Conservation (phyloP, 805 yeast species). For the Saturnispora dispora region DNA sequence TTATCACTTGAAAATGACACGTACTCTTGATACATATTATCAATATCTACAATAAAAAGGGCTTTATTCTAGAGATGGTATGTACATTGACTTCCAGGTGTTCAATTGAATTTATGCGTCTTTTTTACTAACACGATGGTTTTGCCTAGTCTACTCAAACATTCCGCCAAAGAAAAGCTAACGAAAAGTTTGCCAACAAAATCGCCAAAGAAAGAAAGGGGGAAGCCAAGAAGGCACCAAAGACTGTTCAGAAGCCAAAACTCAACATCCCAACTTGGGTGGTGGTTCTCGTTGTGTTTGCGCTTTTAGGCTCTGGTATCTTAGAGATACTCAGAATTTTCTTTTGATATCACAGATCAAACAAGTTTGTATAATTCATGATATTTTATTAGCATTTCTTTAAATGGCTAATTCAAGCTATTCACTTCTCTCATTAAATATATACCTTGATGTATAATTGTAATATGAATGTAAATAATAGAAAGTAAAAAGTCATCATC, state of each 20-base stretch:
- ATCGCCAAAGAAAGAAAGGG: slow-evolving; percentile 38
- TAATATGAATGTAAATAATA: background rate
- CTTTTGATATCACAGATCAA: slow-evolving; percentile 30
- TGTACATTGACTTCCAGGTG: background rate
- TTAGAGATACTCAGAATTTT: slow-evolving; percentile 55
- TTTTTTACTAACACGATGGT: background rate
- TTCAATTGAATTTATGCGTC: background rate
- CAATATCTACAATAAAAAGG: background rate
- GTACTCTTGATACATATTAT: background rate
- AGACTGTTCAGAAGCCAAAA: background rate
- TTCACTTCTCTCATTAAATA: background rate
- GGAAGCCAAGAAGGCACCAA: slow-evolving; percentile 9
- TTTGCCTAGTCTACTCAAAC: slow-evolving; percentile 60
- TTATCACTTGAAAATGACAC: background rate
- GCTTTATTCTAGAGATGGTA: background rate
- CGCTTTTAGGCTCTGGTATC: slow-evolving; percentile 75
- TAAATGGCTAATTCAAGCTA: background rate
- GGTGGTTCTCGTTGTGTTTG: slow-evolving; percentile 42
- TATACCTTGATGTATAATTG: background rate
- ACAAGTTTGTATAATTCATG: background rate
- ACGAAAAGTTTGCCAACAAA: slow-evolving; percentile 67
- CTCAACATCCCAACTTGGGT: slow-evolving; percentile 49
- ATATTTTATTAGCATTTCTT: background rate
- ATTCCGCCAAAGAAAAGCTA: slow-evolving; percentile 82
- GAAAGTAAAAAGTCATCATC: background rate